phyloP scores from a whole-genome alignment of 768 basidiomycete species.

The Kwoniella sp. region DNA sequence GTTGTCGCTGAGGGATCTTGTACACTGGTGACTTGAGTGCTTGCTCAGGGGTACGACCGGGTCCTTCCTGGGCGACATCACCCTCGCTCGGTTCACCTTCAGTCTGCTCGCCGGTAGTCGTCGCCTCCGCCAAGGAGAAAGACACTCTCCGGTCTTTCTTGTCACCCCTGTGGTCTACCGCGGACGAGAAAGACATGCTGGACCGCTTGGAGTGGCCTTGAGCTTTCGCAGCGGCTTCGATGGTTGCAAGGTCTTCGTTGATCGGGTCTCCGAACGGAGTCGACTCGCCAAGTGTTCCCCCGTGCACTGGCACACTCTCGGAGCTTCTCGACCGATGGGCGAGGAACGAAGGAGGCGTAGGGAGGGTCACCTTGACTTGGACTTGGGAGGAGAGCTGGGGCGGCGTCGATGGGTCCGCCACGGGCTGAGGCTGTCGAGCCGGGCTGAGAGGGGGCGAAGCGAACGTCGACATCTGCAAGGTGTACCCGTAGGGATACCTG shows the following conservation, averaged over 20 bases:
- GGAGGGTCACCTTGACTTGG: conserved; percentile 21
- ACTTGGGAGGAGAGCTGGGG: conserved; percentile 10
- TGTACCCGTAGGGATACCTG: too few species aligned
- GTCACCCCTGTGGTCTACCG: background rate
- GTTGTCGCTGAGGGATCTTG: conserved; percentile 14
- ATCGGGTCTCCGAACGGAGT: background rate
- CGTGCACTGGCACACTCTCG: background rate
- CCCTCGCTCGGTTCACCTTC: background rate
- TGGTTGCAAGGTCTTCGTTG: background rate
- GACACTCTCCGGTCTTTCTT: conserved; percentile 10
- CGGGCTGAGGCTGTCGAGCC: too few species aligned
- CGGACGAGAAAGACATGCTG: conserved; percentile 12
- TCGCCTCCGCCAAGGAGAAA: background rate
- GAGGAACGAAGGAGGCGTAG: conserved; percentile 39
- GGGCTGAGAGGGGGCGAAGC: too few species aligned
- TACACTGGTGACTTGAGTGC: conserved; percentile 10
- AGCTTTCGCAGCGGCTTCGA: background rate
- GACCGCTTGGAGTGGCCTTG: conserved; percentile 8
- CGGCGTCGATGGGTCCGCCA: too few species aligned
- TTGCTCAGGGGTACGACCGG: background rate
- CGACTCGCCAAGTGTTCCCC: background rate
- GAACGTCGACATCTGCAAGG: too few species aligned
- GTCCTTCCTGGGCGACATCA: too few species aligned
- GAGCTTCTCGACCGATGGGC: conserved; percentile 13
- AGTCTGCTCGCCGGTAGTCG: too few species aligned